Evolutionary conservation across 2,329 filamentous ascomycete species (phyloP).

Genomic region (Ophidiomyces ophidiicola): DNA sequence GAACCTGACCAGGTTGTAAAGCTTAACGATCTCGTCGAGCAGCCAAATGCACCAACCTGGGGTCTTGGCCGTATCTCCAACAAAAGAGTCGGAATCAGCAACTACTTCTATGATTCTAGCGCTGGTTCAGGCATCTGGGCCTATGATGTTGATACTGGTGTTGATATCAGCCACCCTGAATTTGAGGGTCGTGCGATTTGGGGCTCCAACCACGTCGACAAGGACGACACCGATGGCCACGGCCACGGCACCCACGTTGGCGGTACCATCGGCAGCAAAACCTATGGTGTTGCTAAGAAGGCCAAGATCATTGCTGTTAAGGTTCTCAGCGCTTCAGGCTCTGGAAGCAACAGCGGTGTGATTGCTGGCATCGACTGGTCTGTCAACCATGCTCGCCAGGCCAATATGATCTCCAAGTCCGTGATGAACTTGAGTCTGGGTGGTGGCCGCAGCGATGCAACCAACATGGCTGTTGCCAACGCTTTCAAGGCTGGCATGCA

Average conservation of each 20-base stretch:
- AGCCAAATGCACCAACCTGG: constrained; percentile 23
- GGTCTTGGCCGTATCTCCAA: constrained; percentile 29
- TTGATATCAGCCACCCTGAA: constrained; percentile 25
- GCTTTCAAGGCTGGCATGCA: constrained; percentile 29
- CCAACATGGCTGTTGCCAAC: constrained; percentile 30
- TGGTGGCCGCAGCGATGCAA: constrained; percentile 25
- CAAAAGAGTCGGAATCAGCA: constrained; percentile 15
- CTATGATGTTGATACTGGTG: constrained; percentile 31
- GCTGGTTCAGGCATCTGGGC: constrained; percentile 26
- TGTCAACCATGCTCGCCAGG: constrained; percentile 23
- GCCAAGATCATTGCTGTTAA: constrained; percentile 38
- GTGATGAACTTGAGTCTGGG: constrained; percentile 30
- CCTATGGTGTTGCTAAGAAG: constrained; percentile 30
- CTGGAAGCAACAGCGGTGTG: constrained; percentile 36
- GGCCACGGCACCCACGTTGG: constrained; percentile 33
- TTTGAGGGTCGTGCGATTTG: constrained; percentile 28
- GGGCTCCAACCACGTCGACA: constrained; percentile 25
- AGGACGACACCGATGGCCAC: constrained; percentile 18
- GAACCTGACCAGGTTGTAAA: constrained; percentile 11
- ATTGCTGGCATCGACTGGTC: constrained; percentile 39
- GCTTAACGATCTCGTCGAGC: constrained; percentile 8
- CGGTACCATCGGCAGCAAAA: constrained; percentile 26
- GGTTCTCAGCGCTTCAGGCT: constrained; percentile 35
- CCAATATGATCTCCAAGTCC: constrained; percentile 21
- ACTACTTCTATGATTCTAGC: constrained; percentile 27